Conservation (phyloP, 1,139 yeast genomes). For the Torulaspora globosa region DNA sequence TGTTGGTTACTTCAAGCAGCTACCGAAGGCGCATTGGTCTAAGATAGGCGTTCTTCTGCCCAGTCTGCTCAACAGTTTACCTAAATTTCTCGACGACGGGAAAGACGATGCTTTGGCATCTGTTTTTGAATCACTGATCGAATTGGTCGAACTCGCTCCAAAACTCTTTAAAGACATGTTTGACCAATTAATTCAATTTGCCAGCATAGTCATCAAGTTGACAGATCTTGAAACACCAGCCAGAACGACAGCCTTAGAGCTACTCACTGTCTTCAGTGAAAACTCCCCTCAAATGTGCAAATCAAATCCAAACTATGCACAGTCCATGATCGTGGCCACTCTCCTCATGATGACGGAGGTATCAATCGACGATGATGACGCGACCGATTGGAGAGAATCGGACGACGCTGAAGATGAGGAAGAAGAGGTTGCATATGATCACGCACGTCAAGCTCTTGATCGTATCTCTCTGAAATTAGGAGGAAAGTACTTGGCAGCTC, state of each 20-base stretch:
- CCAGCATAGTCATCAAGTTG: conserved; percentile 76
- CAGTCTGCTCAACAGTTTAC: conserved; percentile 75
- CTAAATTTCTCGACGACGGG: conserved; percentile 73
- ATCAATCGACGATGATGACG: conserved; percentile 77
- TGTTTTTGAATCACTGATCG: conserved; percentile 85
- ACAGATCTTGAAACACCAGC: conserved; percentile 74
- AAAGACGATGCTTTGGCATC: conserved; percentile 78
- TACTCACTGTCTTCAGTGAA: conserved; percentile 85
- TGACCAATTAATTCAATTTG: conserved; percentile 76
- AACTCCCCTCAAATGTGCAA: conserved; percentile 95
- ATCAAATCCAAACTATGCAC: conserved; percentile 66
- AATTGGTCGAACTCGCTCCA: conserved; percentile 89
- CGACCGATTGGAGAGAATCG: conserved; percentile 81
- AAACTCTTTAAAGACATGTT: conserved; percentile 90
- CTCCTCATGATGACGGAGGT: conserved; percentile 89
- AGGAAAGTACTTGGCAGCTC: conserved; percentile 79
- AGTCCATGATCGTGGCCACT: conserved; percentile 67
- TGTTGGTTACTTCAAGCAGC: conserved; percentile 78
- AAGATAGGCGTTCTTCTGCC: conserved; percentile 76
- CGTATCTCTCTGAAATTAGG: conserved; percentile 80
- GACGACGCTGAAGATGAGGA: conserved; percentile 78
- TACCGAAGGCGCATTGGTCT: conserved; percentile 77
- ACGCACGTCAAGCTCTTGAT: conserved; percentile 91
- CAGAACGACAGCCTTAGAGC: conserved; percentile 81
- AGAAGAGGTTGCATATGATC: conserved; percentile 82